phyloP scores from a whole-genome alignment of 306 rosid genomes.

The Cyclanthera cordifolia region DNA sequence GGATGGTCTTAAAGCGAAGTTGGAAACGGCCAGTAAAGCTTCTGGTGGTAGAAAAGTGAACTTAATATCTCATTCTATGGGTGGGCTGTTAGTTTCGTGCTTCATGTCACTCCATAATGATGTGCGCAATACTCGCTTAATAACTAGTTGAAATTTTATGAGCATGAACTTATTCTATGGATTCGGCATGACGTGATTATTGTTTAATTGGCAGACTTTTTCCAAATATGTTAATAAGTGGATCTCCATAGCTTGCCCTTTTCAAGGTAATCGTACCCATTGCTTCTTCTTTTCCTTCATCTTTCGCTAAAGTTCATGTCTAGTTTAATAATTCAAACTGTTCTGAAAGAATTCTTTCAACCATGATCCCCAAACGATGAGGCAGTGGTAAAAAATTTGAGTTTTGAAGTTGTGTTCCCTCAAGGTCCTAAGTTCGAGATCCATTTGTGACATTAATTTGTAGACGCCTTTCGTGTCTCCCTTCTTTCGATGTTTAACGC shows the following conservation, averaged over 20 bases:
- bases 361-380: too few species aligned
- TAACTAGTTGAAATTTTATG: slow-evolving; percentile 15
- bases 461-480: too few species aligned
- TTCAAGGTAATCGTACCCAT: slow-evolving; percentile 45
- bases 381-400: too few species aligned
- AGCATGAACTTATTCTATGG: background rate
- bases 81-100: slow-evolving; percentile 63
- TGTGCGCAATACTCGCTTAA: slow-evolving; percentile 33
- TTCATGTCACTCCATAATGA: slow-evolving; percentile 66
- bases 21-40: slow-evolving; percentile 73
- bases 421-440: too few species aligned
- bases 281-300: background rate
- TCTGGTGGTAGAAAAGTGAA: slow-evolving; percentile 89
- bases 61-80: slow-evolving; percentile 85
- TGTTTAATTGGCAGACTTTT: slow-evolving; percentile 51
- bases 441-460: too few species aligned
- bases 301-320: background rate
- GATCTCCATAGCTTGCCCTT: slow-evolving; percentile 87
- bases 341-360: background rate
- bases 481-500: too few species aligned
- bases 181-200: slow-evolving; percentile 13
- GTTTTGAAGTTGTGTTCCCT: too few species aligned
- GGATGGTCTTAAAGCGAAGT: slow-evolving; percentile 63
- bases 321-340: background rate
- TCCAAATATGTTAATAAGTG: slow-evolving; percentile 76